Conservation (phyloP, 2,329 filamentous ascomycete genomes). For the Aureobasidium sp. region DNA sequence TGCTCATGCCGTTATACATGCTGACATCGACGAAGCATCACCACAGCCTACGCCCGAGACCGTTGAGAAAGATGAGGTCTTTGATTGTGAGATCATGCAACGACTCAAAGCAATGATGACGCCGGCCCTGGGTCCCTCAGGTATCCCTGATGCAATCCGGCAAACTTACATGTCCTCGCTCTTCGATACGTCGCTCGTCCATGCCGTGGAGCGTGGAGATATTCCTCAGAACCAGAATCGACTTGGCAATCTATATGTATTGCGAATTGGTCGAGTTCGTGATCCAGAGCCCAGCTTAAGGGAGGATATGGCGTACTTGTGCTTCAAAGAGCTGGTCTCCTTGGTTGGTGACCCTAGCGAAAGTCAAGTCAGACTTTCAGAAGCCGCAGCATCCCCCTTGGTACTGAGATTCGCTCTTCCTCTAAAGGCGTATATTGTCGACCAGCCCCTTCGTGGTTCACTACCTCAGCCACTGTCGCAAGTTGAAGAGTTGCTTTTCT, state of each 20-base stretch:
- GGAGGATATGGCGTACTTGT: constrained; percentile 67
- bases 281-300: constrained; percentile 58
- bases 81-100: constrained; percentile 70
- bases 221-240: constrained; percentile 42
- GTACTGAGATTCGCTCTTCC: constrained; percentile 74
- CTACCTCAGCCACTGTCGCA: constrained; percentile 84
- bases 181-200: constrained; percentile 75
- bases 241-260: constrained; percentile 54
- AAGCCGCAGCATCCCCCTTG: constrained; percentile 69
- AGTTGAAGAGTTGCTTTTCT: constrained; percentile 66
- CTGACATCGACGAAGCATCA: constrained; percentile 52
- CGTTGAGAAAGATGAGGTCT: constrained; percentile 62
- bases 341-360: constrained; percentile 27
- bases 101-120: constrained; percentile 64
- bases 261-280: constrained; percentile 64
- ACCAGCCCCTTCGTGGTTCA: constrained; percentile 79
- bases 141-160: constrained; percentile 59
- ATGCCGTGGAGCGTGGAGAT: constrained; percentile 57
- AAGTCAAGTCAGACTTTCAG: constrained; percentile 55
- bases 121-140: constrained; percentile 58
- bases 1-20: constrained; percentile 60
- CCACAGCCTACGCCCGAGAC: constrained; percentile 27
- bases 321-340: constrained; percentile 61
- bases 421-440: constrained; percentile 77
- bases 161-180: constrained; percentile 65